These are phyloP conservation scores for Ormosia emarginata DNA, from an alignment of 306 rosid species.

Conservation along the genomic window DNA sequence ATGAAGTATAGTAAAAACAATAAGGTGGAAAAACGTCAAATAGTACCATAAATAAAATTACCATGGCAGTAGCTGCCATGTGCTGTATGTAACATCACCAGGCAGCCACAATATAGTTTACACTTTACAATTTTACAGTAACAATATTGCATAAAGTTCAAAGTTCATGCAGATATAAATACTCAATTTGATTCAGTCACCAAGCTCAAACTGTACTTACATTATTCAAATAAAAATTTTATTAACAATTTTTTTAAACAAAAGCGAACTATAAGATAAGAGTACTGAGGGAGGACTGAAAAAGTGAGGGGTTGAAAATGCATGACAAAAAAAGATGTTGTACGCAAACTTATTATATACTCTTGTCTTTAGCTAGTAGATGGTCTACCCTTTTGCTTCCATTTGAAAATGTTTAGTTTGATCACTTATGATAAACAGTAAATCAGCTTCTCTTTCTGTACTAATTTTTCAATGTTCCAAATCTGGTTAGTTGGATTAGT, in stretches of 20 bases:
- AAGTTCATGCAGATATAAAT: not conserved
- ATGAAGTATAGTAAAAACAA: not conserved
- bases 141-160: not conserved
- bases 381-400: not conserved
- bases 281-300: not conserved
- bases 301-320: not conserved
- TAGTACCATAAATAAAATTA: not conserved
- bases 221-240: not conserved
- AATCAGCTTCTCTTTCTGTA: not conserved
- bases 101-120: not conserved
- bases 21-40: not conserved
- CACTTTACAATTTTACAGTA: not conserved
- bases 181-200: not conserved
- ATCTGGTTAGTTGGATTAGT: not conserved
- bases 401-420: not conserved
- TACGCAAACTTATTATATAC: not conserved
- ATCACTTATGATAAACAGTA: not conserved
- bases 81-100: not conserved
- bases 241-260: not conserved
- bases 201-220: not conserved
- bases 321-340: not conserved
- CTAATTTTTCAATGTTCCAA: not conserved
- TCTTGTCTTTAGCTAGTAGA: not conserved
- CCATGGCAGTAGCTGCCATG: not conserved
- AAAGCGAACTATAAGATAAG: not conserved